Evolutionary conservation across 2,329 filamentous ascomycete genomes (phyloP).

Genomic region (Ascomycota sp.): DNA sequence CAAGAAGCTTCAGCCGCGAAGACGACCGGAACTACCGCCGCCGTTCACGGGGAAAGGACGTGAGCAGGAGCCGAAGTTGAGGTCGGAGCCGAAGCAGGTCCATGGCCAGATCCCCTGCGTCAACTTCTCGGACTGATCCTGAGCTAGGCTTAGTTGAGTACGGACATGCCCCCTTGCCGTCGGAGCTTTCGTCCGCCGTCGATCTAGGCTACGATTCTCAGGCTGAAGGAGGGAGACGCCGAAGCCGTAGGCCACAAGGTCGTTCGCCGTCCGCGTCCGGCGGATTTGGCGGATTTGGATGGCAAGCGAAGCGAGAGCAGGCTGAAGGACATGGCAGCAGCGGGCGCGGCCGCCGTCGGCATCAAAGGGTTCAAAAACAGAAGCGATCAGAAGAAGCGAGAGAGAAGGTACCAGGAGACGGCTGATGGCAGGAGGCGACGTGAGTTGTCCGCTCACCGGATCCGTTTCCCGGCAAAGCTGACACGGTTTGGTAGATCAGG

Average conservation of each 20-base stretch:
- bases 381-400: conserved; percentile 22
- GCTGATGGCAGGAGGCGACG: conserved; percentile 4
- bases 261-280: conserved; percentile 15
- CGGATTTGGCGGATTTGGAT: conserved; percentile 9
- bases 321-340: conserved; percentile 33
- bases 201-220: conserved; percentile 26
- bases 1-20: conserved; percentile 22
- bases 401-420: conserved; percentile 13
- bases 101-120: conserved; percentile 26
- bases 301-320: conserved; percentile 32
- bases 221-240: conserved; percentile 20
- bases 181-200: conserved; percentile 15
- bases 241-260: conserved; percentile 17
- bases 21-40: conserved; percentile 17
- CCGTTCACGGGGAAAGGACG: conserved; percentile 14
- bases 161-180: conserved; percentile 34
- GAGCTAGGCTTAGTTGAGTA: conserved; percentile 51
- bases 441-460: conserved; percentile 4
- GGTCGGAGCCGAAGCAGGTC: conserved; percentile 28
- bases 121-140: conserved; percentile 37
- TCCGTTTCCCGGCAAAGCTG: too few relatives aligned
- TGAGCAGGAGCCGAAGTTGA: conserved; percentile 5
- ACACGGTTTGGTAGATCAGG: too few relatives aligned
- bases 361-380: conserved; percentile 37
- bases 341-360: conserved; percentile 40